Evolutionary conservation across 148 eudicot genomes (phyloP).

Genomic region (Chenopodium album): DNA sequence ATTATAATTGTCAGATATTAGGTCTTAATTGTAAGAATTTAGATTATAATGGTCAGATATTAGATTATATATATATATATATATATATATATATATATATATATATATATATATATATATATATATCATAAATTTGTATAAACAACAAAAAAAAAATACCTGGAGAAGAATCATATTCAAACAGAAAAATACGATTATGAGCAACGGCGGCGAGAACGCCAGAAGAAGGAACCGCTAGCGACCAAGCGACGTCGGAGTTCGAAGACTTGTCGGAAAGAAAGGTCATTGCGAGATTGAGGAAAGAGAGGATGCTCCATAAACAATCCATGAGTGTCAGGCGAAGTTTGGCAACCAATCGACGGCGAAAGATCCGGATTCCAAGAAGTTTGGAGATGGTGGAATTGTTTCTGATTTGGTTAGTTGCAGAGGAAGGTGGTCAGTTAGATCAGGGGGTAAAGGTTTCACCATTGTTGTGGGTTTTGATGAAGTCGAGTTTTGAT

Average conservation of each 20-base stretch:
- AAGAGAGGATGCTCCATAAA: slow-evolving; percentile 79
- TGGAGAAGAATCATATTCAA: slow-evolving; percentile 39
- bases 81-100: no score
- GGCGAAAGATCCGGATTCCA: slow-evolving; percentile 36
- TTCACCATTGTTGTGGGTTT: slow-evolving; percentile 12
- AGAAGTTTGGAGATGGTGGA: slow-evolving; percentile 64
- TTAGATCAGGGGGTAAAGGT: neutral
- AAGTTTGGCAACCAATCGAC: slow-evolving; percentile 72
- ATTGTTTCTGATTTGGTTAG: slow-evolving; percentile 59
- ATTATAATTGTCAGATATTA: no score
- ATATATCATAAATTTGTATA: neutral
- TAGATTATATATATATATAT: no score
- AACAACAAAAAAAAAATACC: slow-evolving; percentile 24
- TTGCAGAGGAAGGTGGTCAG: slow-evolving; percentile 44
- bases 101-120: no score
- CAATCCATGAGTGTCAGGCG: slow-evolving; percentile 83
- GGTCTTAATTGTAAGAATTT: no score
- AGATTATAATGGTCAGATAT: no score
- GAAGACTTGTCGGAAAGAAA: slow-evolving; percentile 63
- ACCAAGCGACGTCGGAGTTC: slow-evolving; percentile 70
- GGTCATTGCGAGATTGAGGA: slow-evolving; percentile 40
- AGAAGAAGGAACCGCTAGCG: slow-evolving; percentile 45
- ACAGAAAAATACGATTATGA: slow-evolving; percentile 49
- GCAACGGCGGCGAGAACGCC: slow-evolving; percentile 72
- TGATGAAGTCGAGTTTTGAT: neutral